Base-by-base conservation (phyloP, 108 stramenopile genomes). In the Cylindrotheca closterium region DNA sequence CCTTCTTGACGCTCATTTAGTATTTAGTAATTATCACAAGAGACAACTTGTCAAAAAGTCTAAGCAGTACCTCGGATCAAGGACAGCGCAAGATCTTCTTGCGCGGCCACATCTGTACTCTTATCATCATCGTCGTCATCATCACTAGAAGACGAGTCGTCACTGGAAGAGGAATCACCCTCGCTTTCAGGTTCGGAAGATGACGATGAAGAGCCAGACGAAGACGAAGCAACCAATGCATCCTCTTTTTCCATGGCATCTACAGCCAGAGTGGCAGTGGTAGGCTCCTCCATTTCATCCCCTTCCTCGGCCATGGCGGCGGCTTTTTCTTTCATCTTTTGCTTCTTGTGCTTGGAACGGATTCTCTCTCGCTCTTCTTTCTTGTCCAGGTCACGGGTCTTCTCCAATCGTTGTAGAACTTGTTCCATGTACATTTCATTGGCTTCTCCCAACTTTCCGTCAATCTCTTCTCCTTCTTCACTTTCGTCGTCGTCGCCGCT, bases 331-430 rank as follows among this genome's bases (percentile, higher is more conserved):
- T 86, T 54, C 45, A 83, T 26, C 18, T 76, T 74, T 51, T 71
- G 74, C 77, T 90, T 89, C 61, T 75, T 81, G 61, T 95, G 89
- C 65, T 90, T 89, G 23, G 86, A 83, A 34, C 86, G 85, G 28
- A 90, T 79, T 26, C 89, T 76, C 51, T 90, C 85, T 72, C 87
- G 78, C 63, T 85, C 87, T 55, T 95, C 89, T 47, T 66, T 59
- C 46, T 79, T 74, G 73, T 95, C 94, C 63, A 78, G 62, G 21
- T 88, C 83, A 56, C 66, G 78, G 1, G 76, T 90, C 30, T 59
- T 61, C 31, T 65, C 74, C 32, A 95, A 63, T 30, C 90, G 83
- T 70, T 87, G 73, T 32, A 79, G 78, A 4, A 95, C 83, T 58
- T 65, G 61, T 47, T 83, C 56, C 77, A 92, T 51, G 54, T 89